Evolutionary conservation across 805 yeast species (phyloP).

Genomic region (Yueomyces sp.): DNA sequence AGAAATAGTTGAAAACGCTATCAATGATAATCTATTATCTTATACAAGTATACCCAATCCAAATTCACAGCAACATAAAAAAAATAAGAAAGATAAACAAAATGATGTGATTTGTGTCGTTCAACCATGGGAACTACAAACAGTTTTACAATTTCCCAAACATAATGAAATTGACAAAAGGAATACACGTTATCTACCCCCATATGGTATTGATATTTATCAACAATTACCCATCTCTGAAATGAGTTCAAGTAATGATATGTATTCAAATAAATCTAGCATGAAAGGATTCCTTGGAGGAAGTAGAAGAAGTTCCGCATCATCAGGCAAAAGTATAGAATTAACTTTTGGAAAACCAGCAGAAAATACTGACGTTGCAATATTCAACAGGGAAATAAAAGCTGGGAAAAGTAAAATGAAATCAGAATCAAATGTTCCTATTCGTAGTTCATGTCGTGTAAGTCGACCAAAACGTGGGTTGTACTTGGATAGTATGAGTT

Average conservation of each 20-base stretch:
- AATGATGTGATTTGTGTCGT: conserved; percentile 1
- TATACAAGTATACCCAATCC: conserved; percentile 24
- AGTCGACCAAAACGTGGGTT: conserved; percentile 26
- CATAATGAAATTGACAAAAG: conserved; percentile 12
- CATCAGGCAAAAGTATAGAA: background rate
- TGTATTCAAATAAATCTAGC: background rate
- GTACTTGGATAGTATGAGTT: conserved; percentile 49
- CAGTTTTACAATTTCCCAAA: conserved; percentile 19
- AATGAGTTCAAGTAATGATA: background rate
- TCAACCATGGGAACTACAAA: conserved; percentile 1
- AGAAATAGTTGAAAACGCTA: conserved; percentile 35
- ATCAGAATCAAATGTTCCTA: conserved; percentile 10
- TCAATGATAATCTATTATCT: conserved; percentile 47
- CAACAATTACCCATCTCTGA: conserved; percentile 5
- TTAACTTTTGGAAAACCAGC: background rate
- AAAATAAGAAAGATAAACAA: conserved; percentile 19
- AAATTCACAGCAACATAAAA: conserved; percentile 8
- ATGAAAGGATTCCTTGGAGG: background rate
- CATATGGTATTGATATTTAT: conserved; percentile 23
- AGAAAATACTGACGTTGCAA: background rate
- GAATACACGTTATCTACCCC: conserved; percentile 14
- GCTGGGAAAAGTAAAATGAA: conserved; percentile 8
- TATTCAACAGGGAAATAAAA: conserved; percentile 3
- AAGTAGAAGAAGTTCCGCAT: background rate
- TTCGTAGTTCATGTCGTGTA: conserved; percentile 11